A percentile compares a stretch with the other conserved stretches of the same genome.
Conservation (phyloP, 495 filamentous ascomycete genomes). For the Xylaria scruposa region DNA sequence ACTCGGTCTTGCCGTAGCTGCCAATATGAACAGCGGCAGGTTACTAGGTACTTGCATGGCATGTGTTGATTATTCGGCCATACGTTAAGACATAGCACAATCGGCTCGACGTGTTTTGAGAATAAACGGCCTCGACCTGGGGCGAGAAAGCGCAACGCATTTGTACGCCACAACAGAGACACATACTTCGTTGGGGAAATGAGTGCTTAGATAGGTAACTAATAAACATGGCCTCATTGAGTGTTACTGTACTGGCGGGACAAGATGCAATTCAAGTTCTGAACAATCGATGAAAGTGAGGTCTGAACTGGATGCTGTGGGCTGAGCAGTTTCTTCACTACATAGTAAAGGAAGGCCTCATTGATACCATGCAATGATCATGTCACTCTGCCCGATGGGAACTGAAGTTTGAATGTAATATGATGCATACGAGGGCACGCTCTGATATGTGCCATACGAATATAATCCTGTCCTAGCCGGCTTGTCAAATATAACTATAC, state of each 20-base stretch:
- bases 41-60: neutral
- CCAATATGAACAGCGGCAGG: neutral
- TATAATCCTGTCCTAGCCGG: too few species aligned
- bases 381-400: too few species aligned
- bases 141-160: too few species aligned
- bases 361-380: too few species aligned
- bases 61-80: slow-evolving; percentile 4
- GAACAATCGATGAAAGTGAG: neutral
- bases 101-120: neutral
- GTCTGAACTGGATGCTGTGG: neutral
- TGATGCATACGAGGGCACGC: too few species aligned
- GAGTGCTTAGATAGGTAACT: neutral
- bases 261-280: neutral
- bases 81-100: neutral
- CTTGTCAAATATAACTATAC: neutral
- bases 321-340: too few species aligned
- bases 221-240: neutral
- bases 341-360: too few species aligned
- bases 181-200: too few species aligned
- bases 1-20: neutral
- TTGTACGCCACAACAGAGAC: too few species aligned
- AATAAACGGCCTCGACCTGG: too few species aligned
- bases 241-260: neutral
- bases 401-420: too few species aligned
- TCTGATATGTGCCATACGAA: too few species aligned